A percentile compares a stretch with the other conserved stretches of the same genome.
Evolutionary conservation across 2,329 filamentous ascomycete species (phyloP).

Genomic region (Fusarium aywerte): DNA sequence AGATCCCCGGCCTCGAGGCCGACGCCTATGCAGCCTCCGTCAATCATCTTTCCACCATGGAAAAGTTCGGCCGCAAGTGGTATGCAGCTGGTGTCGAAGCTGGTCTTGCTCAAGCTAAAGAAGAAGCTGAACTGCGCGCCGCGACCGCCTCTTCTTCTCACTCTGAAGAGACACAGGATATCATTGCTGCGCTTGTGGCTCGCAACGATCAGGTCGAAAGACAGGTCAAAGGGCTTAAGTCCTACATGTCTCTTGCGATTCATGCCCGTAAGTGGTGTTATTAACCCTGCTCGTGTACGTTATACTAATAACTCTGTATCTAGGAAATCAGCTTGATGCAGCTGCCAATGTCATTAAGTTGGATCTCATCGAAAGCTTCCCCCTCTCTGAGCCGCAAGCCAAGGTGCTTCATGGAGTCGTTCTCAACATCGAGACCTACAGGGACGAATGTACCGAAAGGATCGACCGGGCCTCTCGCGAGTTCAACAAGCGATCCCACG

Average conservation of each 20-base stretch:
- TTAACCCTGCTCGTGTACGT: rapidly evolving
- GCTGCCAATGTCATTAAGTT: too few species aligned
- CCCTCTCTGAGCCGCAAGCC: too few species aligned
- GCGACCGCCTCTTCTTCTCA: too few species aligned
- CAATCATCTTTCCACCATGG: background rate
- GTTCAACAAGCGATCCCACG: background rate
- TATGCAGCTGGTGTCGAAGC: background rate
- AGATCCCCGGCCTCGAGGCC: background rate
- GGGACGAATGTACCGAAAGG: rapidly evolving
- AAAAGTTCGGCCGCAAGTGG: background rate
- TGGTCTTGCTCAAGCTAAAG: background rate
- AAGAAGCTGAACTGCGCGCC: background rate
- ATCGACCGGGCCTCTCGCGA: rapidly evolving
- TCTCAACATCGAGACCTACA: background rate
- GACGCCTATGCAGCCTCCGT: background rate
- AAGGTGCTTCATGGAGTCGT: background rate
- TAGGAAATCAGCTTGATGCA: too few species aligned
- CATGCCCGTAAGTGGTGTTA: background rate
- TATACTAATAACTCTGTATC: background rate
- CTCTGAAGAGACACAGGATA: background rate
- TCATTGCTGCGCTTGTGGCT: background rate
- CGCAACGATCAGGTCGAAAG: background rate
- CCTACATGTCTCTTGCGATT: rapidly evolving
- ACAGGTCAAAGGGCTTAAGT: rapidly evolving
- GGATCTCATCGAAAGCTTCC: rapidly evolving